A percentile compares a stretch with the other conserved stretches of the same genome.
Conservation (phyloP, 1,284 basidiomycete genomes). For the Ustilago curta region DNA sequence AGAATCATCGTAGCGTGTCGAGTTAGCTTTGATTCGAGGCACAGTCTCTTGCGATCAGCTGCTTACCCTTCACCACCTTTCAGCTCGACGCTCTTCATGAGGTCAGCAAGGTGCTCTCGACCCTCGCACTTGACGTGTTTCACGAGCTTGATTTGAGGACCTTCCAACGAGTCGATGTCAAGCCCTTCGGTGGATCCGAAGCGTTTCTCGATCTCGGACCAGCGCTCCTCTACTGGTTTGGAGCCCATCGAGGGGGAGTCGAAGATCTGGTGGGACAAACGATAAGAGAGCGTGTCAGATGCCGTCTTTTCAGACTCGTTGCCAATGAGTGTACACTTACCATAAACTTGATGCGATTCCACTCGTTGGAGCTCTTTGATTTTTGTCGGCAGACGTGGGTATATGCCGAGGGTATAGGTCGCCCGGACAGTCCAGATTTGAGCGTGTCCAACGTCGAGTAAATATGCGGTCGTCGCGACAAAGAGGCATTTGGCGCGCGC, state of each 20-base stretch:
- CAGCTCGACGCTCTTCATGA: conserved; percentile 74
- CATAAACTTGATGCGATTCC: conserved; percentile 76
- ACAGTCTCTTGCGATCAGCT: no score
- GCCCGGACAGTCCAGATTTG: conserved; percentile 5
- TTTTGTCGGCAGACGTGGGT: conserved; percentile 73
- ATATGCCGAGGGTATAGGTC: conserved; percentile 67
- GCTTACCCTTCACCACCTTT: conserved; percentile 75
- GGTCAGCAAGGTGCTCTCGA: conserved; percentile 74
- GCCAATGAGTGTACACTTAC: conserved; percentile 63
- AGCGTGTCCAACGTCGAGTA: conserved; percentile 17
- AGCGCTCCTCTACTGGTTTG: conserved; percentile 75
- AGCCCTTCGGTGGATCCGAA: conserved; percentile 71
- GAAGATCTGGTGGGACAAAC: conserved; percentile 72
- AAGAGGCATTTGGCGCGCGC: not conserved
- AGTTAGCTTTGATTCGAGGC: not conserved
- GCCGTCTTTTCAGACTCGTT: no score
- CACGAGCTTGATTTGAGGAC: conserved; percentile 73
- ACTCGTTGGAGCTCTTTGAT: conserved; percentile 75
- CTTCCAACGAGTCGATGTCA: conserved; percentile 33
- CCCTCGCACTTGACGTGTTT: conserved; percentile 73
- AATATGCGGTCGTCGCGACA: conserved; percentile 16
- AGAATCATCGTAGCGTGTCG: not conserved
- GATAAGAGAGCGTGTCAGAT: not conserved
- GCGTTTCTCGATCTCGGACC: conserved; percentile 72
- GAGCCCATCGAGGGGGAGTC: conserved; percentile 75